Conservation (phyloP, 2,329 filamentous ascomycete species). For the Thielaviopsis punctulata region DNA sequence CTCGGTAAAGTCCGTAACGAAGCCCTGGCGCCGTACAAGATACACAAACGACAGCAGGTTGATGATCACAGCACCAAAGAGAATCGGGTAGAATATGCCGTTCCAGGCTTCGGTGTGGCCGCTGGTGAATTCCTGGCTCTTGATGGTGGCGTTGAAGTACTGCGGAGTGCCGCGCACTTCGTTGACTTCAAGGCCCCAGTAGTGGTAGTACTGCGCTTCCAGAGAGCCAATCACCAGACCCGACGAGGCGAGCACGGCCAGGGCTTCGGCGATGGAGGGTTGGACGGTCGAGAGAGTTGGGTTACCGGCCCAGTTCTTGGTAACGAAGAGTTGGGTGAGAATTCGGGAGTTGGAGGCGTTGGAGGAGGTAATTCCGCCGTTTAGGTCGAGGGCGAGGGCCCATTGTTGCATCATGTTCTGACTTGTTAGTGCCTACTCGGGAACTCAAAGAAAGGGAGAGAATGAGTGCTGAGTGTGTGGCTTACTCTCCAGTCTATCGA, state of each 20-base stretch:
- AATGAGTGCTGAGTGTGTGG: too few relatives aligned
- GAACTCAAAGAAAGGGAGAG: too few relatives aligned
- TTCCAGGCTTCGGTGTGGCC: conserved; percentile 45
- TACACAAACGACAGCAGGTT: conserved; percentile 50
- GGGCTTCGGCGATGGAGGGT: conserved; percentile 55
- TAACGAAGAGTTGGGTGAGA: conserved; percentile 31
- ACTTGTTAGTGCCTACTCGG: too few relatives aligned
- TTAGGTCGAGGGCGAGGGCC: conserved; percentile 36
- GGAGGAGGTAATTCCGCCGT: conserved; percentile 34
- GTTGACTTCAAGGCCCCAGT: conserved; percentile 27
- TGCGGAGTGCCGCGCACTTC: conserved; percentile 29
- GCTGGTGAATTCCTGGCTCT: conserved; percentile 52
- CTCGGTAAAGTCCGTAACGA: conserved; percentile 65
- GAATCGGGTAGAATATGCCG: conserved; percentile 37
- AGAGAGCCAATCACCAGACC: conserved; percentile 45
- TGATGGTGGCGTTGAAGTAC: conserved; percentile 45
- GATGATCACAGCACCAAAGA: conserved; percentile 35
- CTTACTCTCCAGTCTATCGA: conserved; percentile 3
- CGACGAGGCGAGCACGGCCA: conserved; percentile 52
- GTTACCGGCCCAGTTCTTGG: conserved; percentile 11
- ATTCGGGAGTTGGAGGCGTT: conserved; percentile 43
- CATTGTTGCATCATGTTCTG: conserved; percentile 35
- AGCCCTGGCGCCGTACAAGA: conserved; percentile 33
- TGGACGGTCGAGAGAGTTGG: conserved; percentile 17
- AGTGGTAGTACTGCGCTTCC: conserved; percentile 42